A percentile compares a stretch with the other conserved stretches of the same genome.
phyloP scores from a whole-genome alignment of 129 eudicot species.

The Chrysanthemum seticuspe region DNA sequence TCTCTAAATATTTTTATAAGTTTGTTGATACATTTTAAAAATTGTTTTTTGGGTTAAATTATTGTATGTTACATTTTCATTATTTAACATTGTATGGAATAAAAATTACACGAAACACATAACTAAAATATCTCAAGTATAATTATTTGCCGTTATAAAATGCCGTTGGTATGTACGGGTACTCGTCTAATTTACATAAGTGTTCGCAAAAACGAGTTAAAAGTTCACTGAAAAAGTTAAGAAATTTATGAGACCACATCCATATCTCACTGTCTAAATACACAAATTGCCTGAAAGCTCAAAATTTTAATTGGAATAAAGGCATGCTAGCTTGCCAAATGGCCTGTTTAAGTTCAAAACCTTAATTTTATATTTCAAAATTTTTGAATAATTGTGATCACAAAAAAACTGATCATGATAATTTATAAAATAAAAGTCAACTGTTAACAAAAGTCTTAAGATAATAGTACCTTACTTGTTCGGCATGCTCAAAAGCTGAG shows the following conservation, averaged over 20 bases:
- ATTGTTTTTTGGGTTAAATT: no score
- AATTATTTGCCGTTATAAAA: no score
- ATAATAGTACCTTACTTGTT: constrained; percentile 5
- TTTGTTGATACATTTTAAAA: no score
- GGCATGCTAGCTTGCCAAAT: constrained; percentile 28
- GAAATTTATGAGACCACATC: neutral
- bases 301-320: constrained; percentile 11
- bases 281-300: neutral
- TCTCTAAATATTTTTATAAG: no score
- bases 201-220: neutral
- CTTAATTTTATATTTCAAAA: constrained; percentile 8
- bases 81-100: no score
- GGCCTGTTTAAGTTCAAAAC: constrained; percentile 22
- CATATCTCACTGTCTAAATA: constrained; percentile 24
- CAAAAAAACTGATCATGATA: constrained; percentile 16
- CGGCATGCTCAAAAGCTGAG: constrained; percentile 30
- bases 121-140: no score
- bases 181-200: neutral
- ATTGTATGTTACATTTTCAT: no score
- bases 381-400: constrained; percentile 13
- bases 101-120: no score
- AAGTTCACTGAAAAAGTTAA: neutral
- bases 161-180: no score
- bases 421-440: constrained; percentile 22
- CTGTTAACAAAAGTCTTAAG: constrained; percentile 5